Percentiles rank a stretch among this genome's conserved stretches.
These are phyloP conservation scores for Hypoxylon subgilvum DNA, from an alignment of 495 filamentous ascomycete species.

Conservation along the genomic window DNA sequence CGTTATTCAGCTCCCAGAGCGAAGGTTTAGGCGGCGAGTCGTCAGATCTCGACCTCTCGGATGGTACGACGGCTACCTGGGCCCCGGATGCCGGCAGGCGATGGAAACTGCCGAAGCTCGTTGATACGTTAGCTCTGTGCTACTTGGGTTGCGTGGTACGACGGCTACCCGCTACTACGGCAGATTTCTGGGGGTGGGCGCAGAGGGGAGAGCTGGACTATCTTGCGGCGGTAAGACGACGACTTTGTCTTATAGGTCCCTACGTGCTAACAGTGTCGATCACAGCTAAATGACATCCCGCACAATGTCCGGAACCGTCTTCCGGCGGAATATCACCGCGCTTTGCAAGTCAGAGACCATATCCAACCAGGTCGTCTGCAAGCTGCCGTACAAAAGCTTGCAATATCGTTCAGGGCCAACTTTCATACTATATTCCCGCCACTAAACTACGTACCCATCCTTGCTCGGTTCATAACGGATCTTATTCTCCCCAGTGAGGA, in stretches of 20 bases:
- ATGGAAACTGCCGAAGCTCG: constrained; percentile 49
- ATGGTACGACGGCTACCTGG: constrained; percentile 35
- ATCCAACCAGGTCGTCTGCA: constrained; percentile 64
- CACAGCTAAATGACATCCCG: constrained; percentile 60
- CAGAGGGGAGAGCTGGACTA: constrained; percentile 49
- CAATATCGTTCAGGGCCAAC: constrained; percentile 66
- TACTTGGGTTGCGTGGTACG: constrained; percentile 54
- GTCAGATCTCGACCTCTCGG: constrained; percentile 28
- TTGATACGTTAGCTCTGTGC: constrained; percentile 53
- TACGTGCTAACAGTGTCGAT: constrained; percentile 21
- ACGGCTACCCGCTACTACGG: constrained; percentile 51
- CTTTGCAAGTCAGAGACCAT: constrained; percentile 63
- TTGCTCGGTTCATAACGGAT: constrained; percentile 72
- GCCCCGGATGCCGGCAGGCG: constrained; percentile 33
- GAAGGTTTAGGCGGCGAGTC: constrained; percentile 25
- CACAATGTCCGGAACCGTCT: constrained; percentile 69
- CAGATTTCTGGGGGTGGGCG: constrained; percentile 53
- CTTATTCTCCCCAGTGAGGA: constrained; percentile 77
- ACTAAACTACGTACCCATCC: constrained; percentile 69
- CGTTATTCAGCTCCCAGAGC: constrained; percentile 50
- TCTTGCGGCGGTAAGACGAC: constrained; percentile 45
- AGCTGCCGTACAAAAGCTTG: constrained; percentile 62
- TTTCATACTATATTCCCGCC: constrained; percentile 75
- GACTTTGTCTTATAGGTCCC: background rate
- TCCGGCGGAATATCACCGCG: constrained; percentile 61